These are phyloP conservation scores for Tricholoma furcatifolium DNA, from an alignment of 768 basidiomycete species.

Conservation along the genomic window DNA sequence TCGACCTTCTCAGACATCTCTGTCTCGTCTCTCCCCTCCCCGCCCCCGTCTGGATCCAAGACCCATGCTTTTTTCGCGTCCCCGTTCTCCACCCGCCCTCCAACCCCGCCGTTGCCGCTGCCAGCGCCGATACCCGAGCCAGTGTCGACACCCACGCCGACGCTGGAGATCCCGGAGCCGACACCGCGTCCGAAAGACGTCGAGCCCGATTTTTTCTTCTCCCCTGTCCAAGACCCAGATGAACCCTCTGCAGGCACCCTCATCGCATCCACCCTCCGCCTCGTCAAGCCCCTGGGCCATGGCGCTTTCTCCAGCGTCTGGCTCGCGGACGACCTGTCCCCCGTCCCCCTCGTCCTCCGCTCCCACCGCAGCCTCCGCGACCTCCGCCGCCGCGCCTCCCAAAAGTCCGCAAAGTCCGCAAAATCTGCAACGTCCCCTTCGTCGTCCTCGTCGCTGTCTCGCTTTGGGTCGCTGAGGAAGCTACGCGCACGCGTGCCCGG, in stretches of 20 bases:
- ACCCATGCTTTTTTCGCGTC: conserved; percentile 50
- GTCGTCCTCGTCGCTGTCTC: conserved; percentile 3
- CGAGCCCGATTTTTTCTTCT: conserved; percentile 5
- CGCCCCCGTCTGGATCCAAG: conserved; percentile 34
- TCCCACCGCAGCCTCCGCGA: conserved; percentile 42
- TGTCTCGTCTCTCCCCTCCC: conserved; percentile 25
- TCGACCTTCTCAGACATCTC: conserved; percentile 39
- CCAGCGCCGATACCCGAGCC: conserved; percentile 18
- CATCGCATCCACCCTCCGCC: conserved; percentile 35
- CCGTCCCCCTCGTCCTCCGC: conserved; percentile 40
- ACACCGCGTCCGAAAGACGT: conserved; percentile 17
- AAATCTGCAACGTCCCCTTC: conserved; percentile 6
- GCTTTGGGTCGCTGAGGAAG: conserved; percentile 11
- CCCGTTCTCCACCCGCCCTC: conserved; percentile 39
- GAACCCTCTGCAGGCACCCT: conserved; percentile 2
- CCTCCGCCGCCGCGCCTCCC: conserved; percentile 26
- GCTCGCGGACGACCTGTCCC: conserved; percentile 59
- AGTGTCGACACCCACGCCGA: conserved; percentile 12
- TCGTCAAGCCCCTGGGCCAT: conserved; percentile 58
- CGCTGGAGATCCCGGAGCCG: conserved; percentile 2
- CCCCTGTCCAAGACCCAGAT: not conserved
- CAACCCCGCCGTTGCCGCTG: conserved; percentile 26
- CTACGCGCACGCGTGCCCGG: conserved; percentile 13
- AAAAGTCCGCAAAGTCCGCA: conserved; percentile 11
- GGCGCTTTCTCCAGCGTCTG: conserved; percentile 79